These are phyloP conservation scores for Pneumocystis wakefieldiae DNA, from an alignment of 1,139 yeast species.

Conservation along the genomic window DNA sequence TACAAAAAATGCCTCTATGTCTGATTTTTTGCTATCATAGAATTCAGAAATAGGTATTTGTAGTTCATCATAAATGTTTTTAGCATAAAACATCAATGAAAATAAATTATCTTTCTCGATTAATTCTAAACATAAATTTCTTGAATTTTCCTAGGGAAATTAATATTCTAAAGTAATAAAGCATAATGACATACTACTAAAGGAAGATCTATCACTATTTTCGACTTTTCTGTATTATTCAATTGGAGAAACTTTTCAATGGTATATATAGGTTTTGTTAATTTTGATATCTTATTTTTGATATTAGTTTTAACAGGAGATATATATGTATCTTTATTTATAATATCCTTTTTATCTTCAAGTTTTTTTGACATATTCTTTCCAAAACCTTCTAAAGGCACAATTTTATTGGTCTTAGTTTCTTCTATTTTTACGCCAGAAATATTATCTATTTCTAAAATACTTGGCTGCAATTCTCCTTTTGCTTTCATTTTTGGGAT, in stretches of 20 bases:
- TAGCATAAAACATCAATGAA: background rate
- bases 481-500: constrained; percentile 12
- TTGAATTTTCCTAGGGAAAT: background rate
- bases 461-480: constrained; percentile 5
- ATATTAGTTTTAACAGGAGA: background rate
- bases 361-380: background rate
- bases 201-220: background rate
- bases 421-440: background rate
- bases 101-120: background rate
- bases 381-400: constrained; percentile 2
- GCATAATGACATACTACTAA: background rate
- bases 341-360: background rate
- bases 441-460: background rate
- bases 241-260: background rate
- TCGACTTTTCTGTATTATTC: background rate
- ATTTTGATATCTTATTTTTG: background rate
- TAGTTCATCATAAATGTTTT: background rate
- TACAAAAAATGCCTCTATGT: background rate
- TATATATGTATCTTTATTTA: background rate
- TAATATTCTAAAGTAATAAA: background rate
- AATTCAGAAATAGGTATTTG: background rate
- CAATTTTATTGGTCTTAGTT: background rate
- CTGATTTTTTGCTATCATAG: background rate
- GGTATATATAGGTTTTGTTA: background rate
- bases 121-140: background rate